Evolutionary conservation across 2,329 filamentous ascomycete species (phyloP), one percentile per base, ranked within the genome.

Genomic region (Polytolypa hystricis): DNA sequence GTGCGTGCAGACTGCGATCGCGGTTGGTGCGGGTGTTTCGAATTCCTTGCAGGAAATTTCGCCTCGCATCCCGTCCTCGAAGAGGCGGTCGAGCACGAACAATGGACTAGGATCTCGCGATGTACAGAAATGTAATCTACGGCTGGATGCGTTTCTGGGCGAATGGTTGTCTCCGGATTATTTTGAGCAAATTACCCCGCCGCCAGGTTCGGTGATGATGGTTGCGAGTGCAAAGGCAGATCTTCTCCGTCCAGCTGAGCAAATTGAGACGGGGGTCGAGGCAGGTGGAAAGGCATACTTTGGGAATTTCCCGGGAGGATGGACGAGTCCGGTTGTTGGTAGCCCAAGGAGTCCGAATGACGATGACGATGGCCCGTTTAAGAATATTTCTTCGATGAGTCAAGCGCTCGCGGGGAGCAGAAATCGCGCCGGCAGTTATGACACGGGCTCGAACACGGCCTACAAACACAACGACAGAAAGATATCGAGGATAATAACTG

Each of bases 101-200:
- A 35, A 38, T 9, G 55, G 52, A 5, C 49, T 53, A 2, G 12
- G n/a, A 7, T 20, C 23, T 21, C 31, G 10, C 9, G 29, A 35
- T 2, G 18, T 33, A 14, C 26, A 41, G 4, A 43, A 41, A 35
- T 47, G 48, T 27, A 43, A 57, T 7, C 62, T 98, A 32, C 81
- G 91, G 1, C 71, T 98, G 4, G 91, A 98, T 60, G 81, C 87
- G 0, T 95, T 93, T 53, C 70, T 98, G 0, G 89, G 91, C 33
- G 91, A 98, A 67, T 98, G 91, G 91, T 70, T 96, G 19, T 84
- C 82, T 2, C 84, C 86, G 1, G 81, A 87, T 53, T 98, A 98
- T 58, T 98, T 89, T 52, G 86, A 94, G 44, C 73, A 82, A 35
- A 95, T 95, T 45, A 89, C 83, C 0, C 84, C 86, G 3, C 91